These are phyloP conservation scores for Nidularia sp. DNA, from an alignment of 768 basidiomycete species.

Conservation along the genomic window DNA sequence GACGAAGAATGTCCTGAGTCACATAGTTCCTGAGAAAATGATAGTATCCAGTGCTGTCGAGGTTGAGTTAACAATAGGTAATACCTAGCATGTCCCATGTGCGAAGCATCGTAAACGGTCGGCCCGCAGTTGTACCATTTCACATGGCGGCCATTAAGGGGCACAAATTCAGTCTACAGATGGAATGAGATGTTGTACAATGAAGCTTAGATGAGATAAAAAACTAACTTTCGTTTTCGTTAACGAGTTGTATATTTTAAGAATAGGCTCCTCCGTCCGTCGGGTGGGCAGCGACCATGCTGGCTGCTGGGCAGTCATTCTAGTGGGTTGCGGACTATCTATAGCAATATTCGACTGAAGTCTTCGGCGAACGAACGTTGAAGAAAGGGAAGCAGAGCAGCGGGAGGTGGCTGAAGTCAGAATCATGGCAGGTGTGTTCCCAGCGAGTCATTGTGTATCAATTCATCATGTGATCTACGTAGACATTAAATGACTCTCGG, in stretches of 20 bases:
- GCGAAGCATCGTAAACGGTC: slow-evolving; percentile 96
- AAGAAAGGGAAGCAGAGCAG: slow-evolving; percentile 12
- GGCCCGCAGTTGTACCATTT: slow-evolving; percentile 99
- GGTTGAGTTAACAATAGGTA: not conserved
- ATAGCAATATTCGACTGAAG: not conserved
- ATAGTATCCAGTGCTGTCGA: not conserved
- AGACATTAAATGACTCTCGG: not conserved
- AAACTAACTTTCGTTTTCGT: slow-evolving; percentile 81
- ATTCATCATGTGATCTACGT: slow-evolving; percentile 12
- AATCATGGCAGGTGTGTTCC: slow-evolving; percentile 12
- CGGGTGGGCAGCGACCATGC: slow-evolving; percentile 47
- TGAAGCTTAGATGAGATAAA: slow-evolving; percentile 6
- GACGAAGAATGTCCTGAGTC: slow-evolving; percentile 85
- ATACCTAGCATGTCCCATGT: slow-evolving; percentile 98
- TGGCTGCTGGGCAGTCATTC: slow-evolving; percentile 61
- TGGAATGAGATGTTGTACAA: slow-evolving; percentile 8
- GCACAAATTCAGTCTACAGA: slow-evolving; percentile 70
- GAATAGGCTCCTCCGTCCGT: slow-evolving; percentile 51
- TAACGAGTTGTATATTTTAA: slow-evolving; percentile 90
- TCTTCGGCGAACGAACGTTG: slow-evolving; percentile 8
- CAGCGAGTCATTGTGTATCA: slow-evolving; percentile 8
- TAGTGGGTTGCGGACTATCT: slow-evolving; percentile 1
- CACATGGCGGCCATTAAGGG: slow-evolving; percentile 65
- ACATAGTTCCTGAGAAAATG: slow-evolving; percentile 78
- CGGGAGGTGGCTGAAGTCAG: slow-evolving; percentile 13